phyloP scores from a whole-genome alignment of 2,329 filamentous ascomycete genomes.

The Didymella pomorum region DNA sequence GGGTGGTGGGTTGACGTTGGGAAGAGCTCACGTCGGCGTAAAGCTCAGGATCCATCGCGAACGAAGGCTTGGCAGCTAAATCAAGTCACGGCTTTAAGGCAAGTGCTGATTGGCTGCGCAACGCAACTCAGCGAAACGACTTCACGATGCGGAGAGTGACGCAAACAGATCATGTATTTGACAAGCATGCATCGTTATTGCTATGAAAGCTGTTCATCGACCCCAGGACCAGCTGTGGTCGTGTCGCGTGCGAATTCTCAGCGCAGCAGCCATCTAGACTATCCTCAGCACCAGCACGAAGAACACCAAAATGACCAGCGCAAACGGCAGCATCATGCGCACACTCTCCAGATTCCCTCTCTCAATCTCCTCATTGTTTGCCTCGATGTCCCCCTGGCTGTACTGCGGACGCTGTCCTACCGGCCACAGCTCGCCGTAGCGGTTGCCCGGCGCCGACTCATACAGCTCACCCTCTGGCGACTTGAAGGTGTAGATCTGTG shows the following conservation, averaged over 20 bases:
- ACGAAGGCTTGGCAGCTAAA: neutral
- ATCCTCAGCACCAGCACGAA: slow-evolving; percentile 55
- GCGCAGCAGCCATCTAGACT: neutral
- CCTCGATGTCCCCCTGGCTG: slow-evolving; percentile 28
- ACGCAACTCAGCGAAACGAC: neutral
- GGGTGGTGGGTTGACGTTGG: slow-evolving; percentile 30
- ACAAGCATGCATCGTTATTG: neutral
- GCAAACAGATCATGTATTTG: too few relatives aligned
- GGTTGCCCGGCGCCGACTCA: slow-evolving; percentile 60
- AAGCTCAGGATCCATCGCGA: neutral
- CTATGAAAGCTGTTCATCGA: neutral
- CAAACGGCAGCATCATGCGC: slow-evolving; percentile 67
- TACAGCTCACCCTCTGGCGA: slow-evolving; percentile 60
- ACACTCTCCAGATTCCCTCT: slow-evolving; percentile 53
- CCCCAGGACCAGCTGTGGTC: neutral
- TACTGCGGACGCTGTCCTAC: slow-evolving; percentile 24
- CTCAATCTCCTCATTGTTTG: slow-evolving; percentile 31
- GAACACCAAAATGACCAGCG: slow-evolving; percentile 61
- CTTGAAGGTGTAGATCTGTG: slow-evolving; percentile 62
- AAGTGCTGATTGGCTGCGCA: neutral
- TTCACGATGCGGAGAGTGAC: neutral
- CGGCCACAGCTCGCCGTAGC: slow-evolving; percentile 57
- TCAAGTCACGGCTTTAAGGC: neutral
- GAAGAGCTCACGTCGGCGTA: slow-evolving; percentile 23
- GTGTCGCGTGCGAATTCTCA: slow-evolving; percentile 5